Evolutionary conservation across 2,329 filamentous ascomycete species (phyloP).

Genomic region (Zasmidium angulare): DNA sequence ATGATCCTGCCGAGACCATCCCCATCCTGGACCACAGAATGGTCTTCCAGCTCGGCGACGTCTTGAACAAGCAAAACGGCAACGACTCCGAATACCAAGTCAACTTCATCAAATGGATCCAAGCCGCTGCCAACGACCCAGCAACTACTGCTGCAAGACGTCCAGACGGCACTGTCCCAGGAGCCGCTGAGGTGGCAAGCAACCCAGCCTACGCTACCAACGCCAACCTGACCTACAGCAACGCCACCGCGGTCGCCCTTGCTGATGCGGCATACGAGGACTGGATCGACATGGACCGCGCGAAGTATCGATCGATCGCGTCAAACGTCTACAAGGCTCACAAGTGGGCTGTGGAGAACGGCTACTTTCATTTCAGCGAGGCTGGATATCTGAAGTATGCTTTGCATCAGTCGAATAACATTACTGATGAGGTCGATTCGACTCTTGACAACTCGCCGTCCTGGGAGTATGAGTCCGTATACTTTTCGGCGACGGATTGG

Average conservation of each 20-base stretch:
- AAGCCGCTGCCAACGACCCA: conserved; percentile 57
- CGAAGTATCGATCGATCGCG: conserved; percentile 36
- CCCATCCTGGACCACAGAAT: conserved; percentile 64
- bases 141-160: conserved; percentile 50
- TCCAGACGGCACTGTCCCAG: conserved; percentile 55
- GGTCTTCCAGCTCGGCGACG: conserved; percentile 62
- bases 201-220: conserved; percentile 38
- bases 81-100: conserved; percentile 50
- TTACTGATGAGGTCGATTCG: conserved; percentile 54
- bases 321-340: conserved; percentile 54
- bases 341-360: conserved; percentile 53
- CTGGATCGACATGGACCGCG: conserved; percentile 35
- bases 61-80: conserved; percentile 61
- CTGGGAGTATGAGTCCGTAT: conserved; percentile 56
- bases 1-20: conserved; percentile 55
- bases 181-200: conserved; percentile 47
- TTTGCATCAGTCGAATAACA: conserved; percentile 54
- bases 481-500: conserved; percentile 59
- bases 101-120: conserved; percentile 64
- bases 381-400: conserved; percentile 62
- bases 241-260: conserved; percentile 38
- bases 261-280: conserved; percentile 43
- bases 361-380: conserved; percentile 65
- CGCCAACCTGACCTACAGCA: conserved; percentile 28
- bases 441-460: conserved; percentile 50